These are phyloP conservation scores for Magnolia changhungtana DNA, from an alignment of 164 flowering plant species.

Conservation along the genomic window DNA sequence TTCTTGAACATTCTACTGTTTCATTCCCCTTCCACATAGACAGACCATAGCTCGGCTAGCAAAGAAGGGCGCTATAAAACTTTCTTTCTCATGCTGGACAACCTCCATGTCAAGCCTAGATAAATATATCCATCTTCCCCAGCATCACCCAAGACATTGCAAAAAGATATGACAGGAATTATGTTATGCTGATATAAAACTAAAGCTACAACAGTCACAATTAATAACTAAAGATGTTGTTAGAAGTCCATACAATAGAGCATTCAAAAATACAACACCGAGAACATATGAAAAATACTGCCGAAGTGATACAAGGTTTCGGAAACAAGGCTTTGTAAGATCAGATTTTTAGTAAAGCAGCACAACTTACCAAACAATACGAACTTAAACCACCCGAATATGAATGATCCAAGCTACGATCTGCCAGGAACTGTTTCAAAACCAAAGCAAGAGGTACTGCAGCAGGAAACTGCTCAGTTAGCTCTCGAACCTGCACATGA, in stretches of 20 bases:
- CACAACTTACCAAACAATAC: constrained; percentile 72
- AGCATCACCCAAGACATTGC: too few relatives aligned
- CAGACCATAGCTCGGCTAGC: too few relatives aligned
- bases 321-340: not conserved
- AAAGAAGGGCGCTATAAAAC: too few relatives aligned
- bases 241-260: not conserved
- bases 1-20: too few relatives aligned
- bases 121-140: too few relatives aligned
- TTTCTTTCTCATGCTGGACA: too few relatives aligned
- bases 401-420: constrained; percentile 92
- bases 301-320: not conserved
- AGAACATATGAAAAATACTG: not conserved
- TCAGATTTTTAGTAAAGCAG: not conserved
- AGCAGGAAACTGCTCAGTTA: constrained; percentile 92
- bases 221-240: not conserved
- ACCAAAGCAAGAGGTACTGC: constrained; percentile 85
- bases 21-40: too few relatives aligned
- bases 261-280: not conserved
- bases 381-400: constrained; percentile 98
- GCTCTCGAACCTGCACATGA: constrained; percentile 70
- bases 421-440: constrained; percentile 89
- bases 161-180: too few relatives aligned
- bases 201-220: not conserved
- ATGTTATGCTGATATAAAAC: too few relatives aligned
- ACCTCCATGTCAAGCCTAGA: too few relatives aligned